These are phyloP conservation scores for Lophiotrema nucula DNA, from an alignment of 495 filamentous ascomycete genomes.

Conservation along the genomic window DNA sequence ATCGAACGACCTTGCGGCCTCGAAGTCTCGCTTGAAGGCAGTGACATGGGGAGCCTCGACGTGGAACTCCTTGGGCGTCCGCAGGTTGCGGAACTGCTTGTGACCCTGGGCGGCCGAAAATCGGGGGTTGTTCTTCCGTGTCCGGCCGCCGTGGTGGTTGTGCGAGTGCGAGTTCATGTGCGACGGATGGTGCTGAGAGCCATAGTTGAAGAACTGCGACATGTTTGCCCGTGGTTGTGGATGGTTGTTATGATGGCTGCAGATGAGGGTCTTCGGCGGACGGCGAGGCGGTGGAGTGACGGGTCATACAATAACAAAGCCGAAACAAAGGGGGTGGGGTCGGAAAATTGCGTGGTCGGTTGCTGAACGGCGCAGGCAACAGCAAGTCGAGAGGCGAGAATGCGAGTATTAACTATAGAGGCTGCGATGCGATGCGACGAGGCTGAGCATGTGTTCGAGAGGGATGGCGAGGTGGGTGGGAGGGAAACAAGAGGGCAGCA, in stretches of 20 bases:
- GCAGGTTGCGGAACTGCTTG: constrained; percentile 76
- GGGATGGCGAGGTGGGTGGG: not conserved
- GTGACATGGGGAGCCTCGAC: constrained; percentile 71
- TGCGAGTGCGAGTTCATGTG: constrained; percentile 49
- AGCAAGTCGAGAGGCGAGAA: not conserved
- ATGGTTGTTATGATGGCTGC: constrained; percentile 9
- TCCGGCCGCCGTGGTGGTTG: constrained; percentile 79
- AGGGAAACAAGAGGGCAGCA: not conserved
- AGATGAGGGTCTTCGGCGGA: not conserved
- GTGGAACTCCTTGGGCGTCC: constrained; percentile 79
- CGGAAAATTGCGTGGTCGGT: constrained; percentile 29
- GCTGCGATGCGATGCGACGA: constrained; percentile 3
- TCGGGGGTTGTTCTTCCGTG: constrained; percentile 82
- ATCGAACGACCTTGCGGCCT: constrained; percentile 92
- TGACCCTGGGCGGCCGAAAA: constrained; percentile 78
- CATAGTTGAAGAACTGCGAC: constrained; percentile 55
- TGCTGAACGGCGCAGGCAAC: constrained; percentile 15
- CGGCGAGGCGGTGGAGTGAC: constrained; percentile 6
- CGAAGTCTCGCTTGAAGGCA: constrained; percentile 79
- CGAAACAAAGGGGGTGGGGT: constrained; percentile 38
- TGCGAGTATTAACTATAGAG: not conserved
- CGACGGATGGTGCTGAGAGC: constrained; percentile 58
- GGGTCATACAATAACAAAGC: constrained; percentile 36
- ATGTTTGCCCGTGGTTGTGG: constrained; percentile 14
- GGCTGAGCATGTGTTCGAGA: not conserved